These are phyloP conservation scores for Elongisporangium senticosum DNA, from an alignment of 352 stramenopile species.

Conservation along the genomic window DNA sequence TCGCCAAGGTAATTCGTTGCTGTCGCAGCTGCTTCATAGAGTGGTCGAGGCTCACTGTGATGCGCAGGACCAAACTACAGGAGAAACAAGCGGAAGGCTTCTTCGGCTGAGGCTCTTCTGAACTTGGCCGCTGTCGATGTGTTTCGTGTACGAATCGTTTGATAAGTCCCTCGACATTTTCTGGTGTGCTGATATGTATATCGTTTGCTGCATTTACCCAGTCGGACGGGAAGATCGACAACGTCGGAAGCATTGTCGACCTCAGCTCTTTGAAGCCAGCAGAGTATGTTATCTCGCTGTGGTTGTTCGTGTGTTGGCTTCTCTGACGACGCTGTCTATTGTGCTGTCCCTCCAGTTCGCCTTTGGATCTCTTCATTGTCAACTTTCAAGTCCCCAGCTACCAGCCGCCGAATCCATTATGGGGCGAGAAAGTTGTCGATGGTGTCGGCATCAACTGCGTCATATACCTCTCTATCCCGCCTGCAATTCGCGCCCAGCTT, in stretches of 20 bases:
- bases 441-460: slow-evolving; percentile 78
- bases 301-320: not conserved
- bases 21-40: not conserved
- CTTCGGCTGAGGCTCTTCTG: slow-evolving; percentile 47
- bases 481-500: slow-evolving; percentile 46
- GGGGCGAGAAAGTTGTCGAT: slow-evolving; percentile 71
- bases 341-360: not conserved
- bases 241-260: slow-evolving; percentile 66
- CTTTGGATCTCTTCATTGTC: slow-evolving; percentile 68
- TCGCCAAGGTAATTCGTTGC: slow-evolving; percentile 38
- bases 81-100: slow-evolving; percentile 65
- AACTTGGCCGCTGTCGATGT: slow-evolving; percentile 67
- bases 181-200: not conserved
- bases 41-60: not conserved
- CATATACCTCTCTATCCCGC: slow-evolving; percentile 70
- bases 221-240: slow-evolving; percentile 68
- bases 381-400: slow-evolving; percentile 86
- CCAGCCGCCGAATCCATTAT: slow-evolving; percentile 75
- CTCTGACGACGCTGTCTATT: not conserved
- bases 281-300: slow-evolving; percentile 12
- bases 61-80: slow-evolving; percentile 66
- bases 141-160: slow-evolving; percentile 35
- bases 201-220: slow-evolving; percentile 9
- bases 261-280: slow-evolving; percentile 31
- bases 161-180: not conserved